Percentiles rank a stretch among this genome's conserved stretches.
phyloP scores from a whole-genome alignment of 2,329 filamentous ascomycete genomes.

The Epichloe baconii region DNA sequence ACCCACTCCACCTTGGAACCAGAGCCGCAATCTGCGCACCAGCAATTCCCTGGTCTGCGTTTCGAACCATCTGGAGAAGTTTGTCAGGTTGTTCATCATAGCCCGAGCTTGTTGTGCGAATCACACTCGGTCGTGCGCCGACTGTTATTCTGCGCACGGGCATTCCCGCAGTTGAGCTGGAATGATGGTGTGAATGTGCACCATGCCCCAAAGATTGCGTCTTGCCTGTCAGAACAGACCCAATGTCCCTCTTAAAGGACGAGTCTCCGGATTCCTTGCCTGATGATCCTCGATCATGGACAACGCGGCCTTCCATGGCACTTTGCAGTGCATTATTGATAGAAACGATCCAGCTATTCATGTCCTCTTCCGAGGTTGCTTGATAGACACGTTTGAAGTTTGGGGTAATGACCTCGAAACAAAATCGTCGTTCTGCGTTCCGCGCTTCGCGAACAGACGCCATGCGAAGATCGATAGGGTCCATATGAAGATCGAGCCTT shows the following conservation, averaged over 20 bases:
- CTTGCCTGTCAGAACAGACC: conserved; percentile 86
- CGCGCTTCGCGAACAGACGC: conserved; percentile 92
- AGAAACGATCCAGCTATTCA: conserved; percentile 90
- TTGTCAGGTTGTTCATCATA: conserved; percentile 77
- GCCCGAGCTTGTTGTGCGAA: conserved; percentile 53
- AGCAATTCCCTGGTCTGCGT: conserved; percentile 82
- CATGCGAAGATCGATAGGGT: conserved; percentile 92
- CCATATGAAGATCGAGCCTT: conserved; percentile 90
- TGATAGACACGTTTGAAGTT: conserved; percentile 95
- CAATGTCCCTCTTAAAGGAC: conserved; percentile 70
- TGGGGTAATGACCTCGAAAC: conserved; percentile 96
- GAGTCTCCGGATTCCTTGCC: conserved; percentile 30
- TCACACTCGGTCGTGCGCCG: conserved; percentile 66
- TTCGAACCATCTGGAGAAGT: conserved; percentile 73
- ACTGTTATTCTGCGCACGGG: conserved; percentile 83
- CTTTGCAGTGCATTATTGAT: conserved; percentile 97
- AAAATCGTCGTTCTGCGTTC: conserved; percentile 88
- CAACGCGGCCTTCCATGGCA: conserved; percentile 72
- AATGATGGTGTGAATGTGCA: conserved; percentile 35
- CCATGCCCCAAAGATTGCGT: conserved; percentile 55
- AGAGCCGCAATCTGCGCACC: conserved; percentile 90
- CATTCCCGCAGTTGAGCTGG: conserved; percentile 33
- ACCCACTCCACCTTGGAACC: conserved; percentile 95
- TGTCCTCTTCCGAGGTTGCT: conserved; percentile 93
- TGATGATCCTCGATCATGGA: conserved; percentile 36